Evolutionary conservation across 2,329 filamentous ascomycete species (phyloP).

Genomic region (Nigrograna mackinnonii): DNA sequence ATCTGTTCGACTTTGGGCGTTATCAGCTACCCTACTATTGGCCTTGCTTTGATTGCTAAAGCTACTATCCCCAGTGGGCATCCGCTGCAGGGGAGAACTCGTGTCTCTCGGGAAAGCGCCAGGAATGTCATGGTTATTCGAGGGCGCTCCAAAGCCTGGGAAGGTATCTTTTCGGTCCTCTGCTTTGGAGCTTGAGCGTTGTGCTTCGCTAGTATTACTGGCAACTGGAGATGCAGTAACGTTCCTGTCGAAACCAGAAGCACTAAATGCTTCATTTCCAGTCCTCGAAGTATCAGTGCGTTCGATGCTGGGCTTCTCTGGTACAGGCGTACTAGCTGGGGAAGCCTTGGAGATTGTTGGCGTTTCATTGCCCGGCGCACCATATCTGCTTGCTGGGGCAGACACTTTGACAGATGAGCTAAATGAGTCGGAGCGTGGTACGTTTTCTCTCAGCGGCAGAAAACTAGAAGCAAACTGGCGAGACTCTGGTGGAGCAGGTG

Average conservation of each 20-base stretch:
- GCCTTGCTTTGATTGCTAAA: conserved; percentile 51
- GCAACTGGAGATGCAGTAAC: conserved; percentile 43
- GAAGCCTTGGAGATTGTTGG: conserved; percentile 47
- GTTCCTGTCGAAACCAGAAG: conserved; percentile 41
- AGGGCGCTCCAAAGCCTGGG: conserved; percentile 39
- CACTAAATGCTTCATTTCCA: conserved; percentile 38
- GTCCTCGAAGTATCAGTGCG: conserved; percentile 37
- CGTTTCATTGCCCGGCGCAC: conserved; percentile 53
- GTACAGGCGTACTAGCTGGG: conserved; percentile 56
- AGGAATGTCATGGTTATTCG: conserved; percentile 40
- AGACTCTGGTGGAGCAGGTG: conserved; percentile 70
- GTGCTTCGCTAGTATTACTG: conserved; percentile 43
- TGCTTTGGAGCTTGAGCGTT: conserved; percentile 34
- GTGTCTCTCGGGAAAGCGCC: conserved; percentile 52
- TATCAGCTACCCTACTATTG: conserved; percentile 44
- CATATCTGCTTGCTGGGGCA: conserved; percentile 69
- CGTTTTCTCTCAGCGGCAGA: conserved; percentile 67
- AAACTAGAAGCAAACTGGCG: conserved; percentile 78
- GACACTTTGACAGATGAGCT: conserved; percentile 80
- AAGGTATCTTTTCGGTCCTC: conserved; percentile 46
- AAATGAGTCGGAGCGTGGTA: conserved; percentile 64
- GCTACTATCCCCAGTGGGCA: conserved; percentile 51
- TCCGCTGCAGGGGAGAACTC: conserved; percentile 50
- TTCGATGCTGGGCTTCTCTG: conserved; percentile 45
- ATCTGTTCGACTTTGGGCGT: conserved; percentile 47